These are phyloP conservation scores for Tulasnella sp. DNA, from an alignment of 768 basidiomycete species.

Conservation along the genomic window DNA sequence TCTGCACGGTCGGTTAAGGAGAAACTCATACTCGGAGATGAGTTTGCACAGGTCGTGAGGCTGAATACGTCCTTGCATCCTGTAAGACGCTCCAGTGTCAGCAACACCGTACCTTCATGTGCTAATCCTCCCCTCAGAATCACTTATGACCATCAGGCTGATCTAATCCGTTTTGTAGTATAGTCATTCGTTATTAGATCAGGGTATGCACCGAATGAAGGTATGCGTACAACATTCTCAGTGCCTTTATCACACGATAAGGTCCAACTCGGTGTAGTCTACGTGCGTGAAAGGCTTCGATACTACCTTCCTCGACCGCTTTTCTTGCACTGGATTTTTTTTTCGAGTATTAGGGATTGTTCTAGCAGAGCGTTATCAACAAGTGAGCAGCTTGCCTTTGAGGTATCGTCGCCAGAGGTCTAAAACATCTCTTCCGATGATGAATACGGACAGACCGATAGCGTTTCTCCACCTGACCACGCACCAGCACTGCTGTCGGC, in stretches of 20 bases:
- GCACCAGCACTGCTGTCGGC: not conserved
- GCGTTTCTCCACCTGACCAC: constrained; percentile 8
- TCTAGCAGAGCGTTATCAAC: not conserved
- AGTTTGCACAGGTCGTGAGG: no score
- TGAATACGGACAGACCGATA: constrained; percentile 1
- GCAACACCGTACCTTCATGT: no score
- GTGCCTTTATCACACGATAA: not conserved
- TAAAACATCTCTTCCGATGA: not conserved
- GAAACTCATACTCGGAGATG: no score
- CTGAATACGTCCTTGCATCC: no score
- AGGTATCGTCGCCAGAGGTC: constrained; percentile 3
- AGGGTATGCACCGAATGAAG: no score
- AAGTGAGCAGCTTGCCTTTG: not conserved
- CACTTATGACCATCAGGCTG: no score
- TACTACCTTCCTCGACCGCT: not conserved
- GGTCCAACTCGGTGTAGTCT: constrained; percentile 9
- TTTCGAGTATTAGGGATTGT: not conserved
- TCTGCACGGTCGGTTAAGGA: no score
- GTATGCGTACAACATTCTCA: no score
- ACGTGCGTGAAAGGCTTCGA: constrained; percentile 5
- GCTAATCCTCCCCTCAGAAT: no score
- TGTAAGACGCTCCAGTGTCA: no score
- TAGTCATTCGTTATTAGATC: no score
- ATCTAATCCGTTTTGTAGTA: no score
- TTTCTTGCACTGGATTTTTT: not conserved